Evolutionary conservation across 192 early-diverging fungal genomes (phyloP).

Genomic region (Coemansia sp.): DNA sequence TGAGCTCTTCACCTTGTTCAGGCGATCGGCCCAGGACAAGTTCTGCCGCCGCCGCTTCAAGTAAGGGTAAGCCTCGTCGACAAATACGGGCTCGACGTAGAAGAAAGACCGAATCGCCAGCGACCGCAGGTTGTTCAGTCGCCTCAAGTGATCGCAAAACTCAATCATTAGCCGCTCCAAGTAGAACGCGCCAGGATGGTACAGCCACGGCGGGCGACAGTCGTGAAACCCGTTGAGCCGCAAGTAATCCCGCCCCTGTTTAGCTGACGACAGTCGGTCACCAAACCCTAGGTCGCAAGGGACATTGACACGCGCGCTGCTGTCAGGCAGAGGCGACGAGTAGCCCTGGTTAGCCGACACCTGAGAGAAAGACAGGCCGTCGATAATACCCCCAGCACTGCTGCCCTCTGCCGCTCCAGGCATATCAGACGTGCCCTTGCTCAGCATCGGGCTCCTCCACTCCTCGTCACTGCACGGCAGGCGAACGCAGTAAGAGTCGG

Average conservation of each 20-base stretch:
- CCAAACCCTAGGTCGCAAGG: constrained; percentile 50
- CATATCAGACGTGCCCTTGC: background rate
- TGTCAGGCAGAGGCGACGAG: background rate
- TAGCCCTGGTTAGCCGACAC: background rate
- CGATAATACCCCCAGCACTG: background rate
- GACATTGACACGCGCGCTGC: background rate
- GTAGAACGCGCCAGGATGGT: constrained; percentile 49
- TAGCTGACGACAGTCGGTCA: constrained; percentile 36
- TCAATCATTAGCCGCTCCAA: constrained; percentile 57
- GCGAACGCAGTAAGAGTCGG: constrained; percentile 56
- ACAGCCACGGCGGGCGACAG: constrained; percentile 54
- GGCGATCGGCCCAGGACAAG: constrained; percentile 40
- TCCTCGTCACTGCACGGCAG: constrained; percentile 57
- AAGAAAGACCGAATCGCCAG: constrained; percentile 53
- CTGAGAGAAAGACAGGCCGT: background rate
- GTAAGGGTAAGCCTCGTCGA: constrained; percentile 52
- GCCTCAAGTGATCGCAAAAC: constrained; percentile 54
- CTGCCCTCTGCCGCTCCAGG: background rate
- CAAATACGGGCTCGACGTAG: constrained; percentile 43
- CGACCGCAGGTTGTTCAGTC: constrained; percentile 53
- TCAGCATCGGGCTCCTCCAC: constrained; percentile 41
- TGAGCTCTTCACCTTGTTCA: constrained; percentile 50
- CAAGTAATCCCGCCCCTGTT: constrained; percentile 35
- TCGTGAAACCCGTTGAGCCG: constrained; percentile 48
- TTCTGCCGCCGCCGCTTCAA: constrained; percentile 31